These are phyloP conservation scores for Paratinospora sagittata DNA, from an alignment of 164 flowering plant genomes.

Conservation along the genomic window DNA sequence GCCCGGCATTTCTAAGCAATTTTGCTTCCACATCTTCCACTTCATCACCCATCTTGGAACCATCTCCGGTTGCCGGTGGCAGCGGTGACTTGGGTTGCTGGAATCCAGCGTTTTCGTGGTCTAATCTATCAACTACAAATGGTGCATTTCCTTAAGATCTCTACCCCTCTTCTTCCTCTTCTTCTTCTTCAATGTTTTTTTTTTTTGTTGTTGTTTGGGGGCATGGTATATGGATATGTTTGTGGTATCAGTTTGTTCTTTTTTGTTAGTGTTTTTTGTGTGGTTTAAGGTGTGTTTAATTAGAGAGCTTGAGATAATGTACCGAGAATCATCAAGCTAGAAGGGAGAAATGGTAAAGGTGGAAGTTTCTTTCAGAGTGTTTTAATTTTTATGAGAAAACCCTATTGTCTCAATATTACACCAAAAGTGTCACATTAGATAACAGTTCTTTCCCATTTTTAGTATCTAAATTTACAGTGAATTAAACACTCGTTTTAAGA, in stretches of 20 bases:
- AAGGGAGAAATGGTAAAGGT: constrained; percentile 11
- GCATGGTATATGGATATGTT: constrained; percentile 28
- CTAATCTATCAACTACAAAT: constrained; percentile 43
- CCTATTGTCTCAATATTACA: background rate
- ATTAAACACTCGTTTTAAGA: background rate
- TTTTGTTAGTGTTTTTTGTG: constrained; percentile 8
- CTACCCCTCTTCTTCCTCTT: background rate
- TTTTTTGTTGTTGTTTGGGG: constrained; percentile 18
- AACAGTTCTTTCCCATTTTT: background rate
- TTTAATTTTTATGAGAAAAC: constrained; percentile 4
- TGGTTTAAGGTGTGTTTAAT: constrained; percentile 14
- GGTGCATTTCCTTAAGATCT: constrained; percentile 51
- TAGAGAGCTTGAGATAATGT: constrained; percentile 18
- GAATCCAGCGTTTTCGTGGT: constrained; percentile 42
- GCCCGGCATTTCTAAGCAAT: constrained; percentile 21
- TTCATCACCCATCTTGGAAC: constrained; percentile 34
- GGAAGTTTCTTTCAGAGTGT: constrained; percentile 1
- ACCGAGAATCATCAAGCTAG: constrained; percentile 9
- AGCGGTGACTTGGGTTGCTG: constrained; percentile 31
- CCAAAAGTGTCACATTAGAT: constrained; percentile 5
- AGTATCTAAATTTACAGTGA: background rate
- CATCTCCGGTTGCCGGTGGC: constrained; percentile 32
- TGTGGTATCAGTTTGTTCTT: constrained; percentile 1
- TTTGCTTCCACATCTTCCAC: constrained; percentile 16
- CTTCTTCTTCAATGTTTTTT: background rate